phyloP scores from a whole-genome alignment of 441 rosid genomes.

The Corymbia citriodora region DNA sequence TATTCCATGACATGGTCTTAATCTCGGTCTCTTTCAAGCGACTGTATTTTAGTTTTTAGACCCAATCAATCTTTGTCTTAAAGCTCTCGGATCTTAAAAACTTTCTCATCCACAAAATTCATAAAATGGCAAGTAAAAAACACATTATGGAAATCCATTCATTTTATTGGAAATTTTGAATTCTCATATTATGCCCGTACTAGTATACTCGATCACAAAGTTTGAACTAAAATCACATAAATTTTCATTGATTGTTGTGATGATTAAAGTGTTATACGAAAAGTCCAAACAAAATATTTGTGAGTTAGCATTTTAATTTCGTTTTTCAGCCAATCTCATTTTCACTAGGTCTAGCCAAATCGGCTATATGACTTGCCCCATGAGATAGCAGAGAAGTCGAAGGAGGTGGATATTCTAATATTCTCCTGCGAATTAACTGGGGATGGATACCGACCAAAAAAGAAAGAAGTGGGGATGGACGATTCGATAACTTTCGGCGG shows the following conservation, averaged over 20 bases:
- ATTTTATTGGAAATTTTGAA: rapidly evolving
- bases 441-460: neutral
- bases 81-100: neutral
- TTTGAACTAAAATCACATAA: neutral
- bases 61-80: neutral
- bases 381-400: neutral
- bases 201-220: rapidly evolving
- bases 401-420: neutral
- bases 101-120: rapidly evolving
- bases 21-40: neutral
- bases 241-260: neutral
- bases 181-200: neutral
- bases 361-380: neutral
- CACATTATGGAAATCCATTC: rapidly evolving
- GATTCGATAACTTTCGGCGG: neutral
- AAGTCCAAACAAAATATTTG: neutral
- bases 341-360: neutral
- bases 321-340: neutral
- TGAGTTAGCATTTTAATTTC: neutral
- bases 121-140: rapidly evolving
- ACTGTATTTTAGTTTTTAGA: neutral
- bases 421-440: neutral
- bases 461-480: no score
- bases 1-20: neutral
- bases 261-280: neutral